Conservation (phyloP, 2,329 filamentous ascomycete species). For the Verticillium albo-atrum region DNA sequence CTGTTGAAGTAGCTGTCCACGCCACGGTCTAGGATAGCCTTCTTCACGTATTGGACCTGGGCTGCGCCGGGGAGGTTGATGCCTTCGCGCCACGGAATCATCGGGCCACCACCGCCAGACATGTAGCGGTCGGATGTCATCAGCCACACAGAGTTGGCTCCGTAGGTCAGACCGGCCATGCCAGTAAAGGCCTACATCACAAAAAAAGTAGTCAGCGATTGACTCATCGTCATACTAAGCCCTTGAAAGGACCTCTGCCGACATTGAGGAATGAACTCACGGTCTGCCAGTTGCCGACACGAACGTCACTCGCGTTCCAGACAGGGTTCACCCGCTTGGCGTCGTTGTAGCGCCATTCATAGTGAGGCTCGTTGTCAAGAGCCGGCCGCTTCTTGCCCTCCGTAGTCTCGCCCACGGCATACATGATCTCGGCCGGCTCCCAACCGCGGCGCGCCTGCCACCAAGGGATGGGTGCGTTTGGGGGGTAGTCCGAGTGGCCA, state of each 20-base stretch:
- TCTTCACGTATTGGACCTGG: not conserved
- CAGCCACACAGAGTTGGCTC: slow-evolving; percentile 5
- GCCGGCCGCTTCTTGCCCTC: slow-evolving; percentile 10
- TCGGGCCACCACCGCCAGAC: not conserved
- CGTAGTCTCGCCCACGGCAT: slow-evolving; percentile 7
- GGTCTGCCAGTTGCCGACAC: slow-evolving; percentile 11
- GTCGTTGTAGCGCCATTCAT: slow-evolving; percentile 14
- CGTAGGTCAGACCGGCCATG: slow-evolving; percentile 14
- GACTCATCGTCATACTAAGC: too few species aligned
- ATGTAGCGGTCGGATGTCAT: not conserved
- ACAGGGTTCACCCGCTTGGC: slow-evolving; percentile 7
- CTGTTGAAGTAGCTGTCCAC: not conserved
- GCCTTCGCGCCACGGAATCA: not conserved
- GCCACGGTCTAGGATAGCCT: not conserved
- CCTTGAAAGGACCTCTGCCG: too few species aligned
- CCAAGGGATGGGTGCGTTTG: slow-evolving; percentile 15
- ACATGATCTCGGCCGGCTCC: slow-evolving; percentile 15
- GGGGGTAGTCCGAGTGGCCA: slow-evolving; percentile 14
- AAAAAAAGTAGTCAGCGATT: too few species aligned
- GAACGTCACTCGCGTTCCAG: slow-evolving; percentile 16
- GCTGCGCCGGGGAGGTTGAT: not conserved
- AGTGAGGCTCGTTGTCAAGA: slow-evolving; percentile 15
- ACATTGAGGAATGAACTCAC: too few species aligned
- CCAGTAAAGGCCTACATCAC: slow-evolving; percentile 9
- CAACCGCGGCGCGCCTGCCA: slow-evolving; percentile 11